Evolutionary conservation across 2,329 filamentous ascomycete genomes (phyloP).

Genomic region (Fonsecaea monophora): DNA sequence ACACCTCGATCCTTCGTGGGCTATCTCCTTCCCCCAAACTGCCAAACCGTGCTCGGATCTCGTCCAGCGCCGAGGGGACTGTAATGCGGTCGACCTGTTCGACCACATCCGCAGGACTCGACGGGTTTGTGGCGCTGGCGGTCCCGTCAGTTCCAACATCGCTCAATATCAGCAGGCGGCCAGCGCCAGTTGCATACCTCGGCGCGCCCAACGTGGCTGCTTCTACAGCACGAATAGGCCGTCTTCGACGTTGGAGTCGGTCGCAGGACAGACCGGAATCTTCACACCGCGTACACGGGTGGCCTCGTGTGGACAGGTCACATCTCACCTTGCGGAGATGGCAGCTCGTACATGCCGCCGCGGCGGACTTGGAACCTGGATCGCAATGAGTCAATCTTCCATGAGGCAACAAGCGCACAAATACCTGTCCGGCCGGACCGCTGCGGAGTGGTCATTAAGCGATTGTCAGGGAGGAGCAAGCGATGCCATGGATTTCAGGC

Average conservation of each 20-base stretch:
- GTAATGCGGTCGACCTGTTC: background rate
- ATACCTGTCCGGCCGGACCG: too few relatives aligned
- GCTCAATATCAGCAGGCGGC: too few relatives aligned
- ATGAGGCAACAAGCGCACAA: too few relatives aligned
- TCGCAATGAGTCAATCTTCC: too few relatives aligned
- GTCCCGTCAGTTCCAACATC: too few relatives aligned
- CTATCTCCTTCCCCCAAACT: conserved; percentile 9
- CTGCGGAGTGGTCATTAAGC: too few relatives aligned
- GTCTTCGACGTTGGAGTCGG: conserved; percentile 5
- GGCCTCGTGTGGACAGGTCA: conserved; percentile 10
- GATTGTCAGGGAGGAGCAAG: too few relatives aligned
- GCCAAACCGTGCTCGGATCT: conserved; percentile 1
- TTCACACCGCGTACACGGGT: conserved; percentile 14
- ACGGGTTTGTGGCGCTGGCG: too few relatives aligned
- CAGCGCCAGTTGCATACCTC: background rate
- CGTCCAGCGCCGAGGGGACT: background rate
- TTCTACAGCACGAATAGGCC: conserved; percentile 9
- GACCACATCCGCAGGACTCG: background rate
- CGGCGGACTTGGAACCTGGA: conserved; percentile 1
- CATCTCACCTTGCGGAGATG: conserved; percentile 19
- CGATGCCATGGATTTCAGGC: too few relatives aligned
- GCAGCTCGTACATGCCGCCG: conserved; percentile 10
- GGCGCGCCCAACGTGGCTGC: background rate
- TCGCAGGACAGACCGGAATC: conserved; percentile 12
- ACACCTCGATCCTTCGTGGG: conserved; percentile 7